Evolutionary conservation across 2,329 filamentous ascomycete species (phyloP).

Genomic region (Rasamsonia emersonii): DNA sequence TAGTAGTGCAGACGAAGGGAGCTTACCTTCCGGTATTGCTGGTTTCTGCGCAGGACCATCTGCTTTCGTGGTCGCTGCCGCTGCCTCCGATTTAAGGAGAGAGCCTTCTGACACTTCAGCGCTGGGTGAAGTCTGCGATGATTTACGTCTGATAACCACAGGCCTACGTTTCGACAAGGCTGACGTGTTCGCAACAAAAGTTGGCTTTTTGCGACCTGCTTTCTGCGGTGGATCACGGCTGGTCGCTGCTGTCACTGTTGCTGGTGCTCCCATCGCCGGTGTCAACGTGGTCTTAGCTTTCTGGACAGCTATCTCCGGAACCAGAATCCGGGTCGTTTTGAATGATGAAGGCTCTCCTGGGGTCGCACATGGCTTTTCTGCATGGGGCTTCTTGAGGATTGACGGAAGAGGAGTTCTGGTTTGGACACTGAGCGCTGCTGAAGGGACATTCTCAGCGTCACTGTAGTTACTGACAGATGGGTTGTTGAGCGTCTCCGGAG

Average conservation of each 20-base stretch:
- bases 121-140: slow-evolving; percentile 23
- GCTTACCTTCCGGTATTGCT: not conserved
- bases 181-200: slow-evolving; percentile 19
- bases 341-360: slow-evolving; percentile 11
- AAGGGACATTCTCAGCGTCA: no score
- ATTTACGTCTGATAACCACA: slow-evolving; percentile 26
- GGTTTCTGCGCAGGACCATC: no score
- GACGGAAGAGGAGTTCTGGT: slow-evolving; percentile 19
- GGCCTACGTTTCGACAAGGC: slow-evolving; percentile 23
- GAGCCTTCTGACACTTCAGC: slow-evolving; percentile 4
- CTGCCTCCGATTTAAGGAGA: not conserved
- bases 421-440: slow-evolving; percentile 4
- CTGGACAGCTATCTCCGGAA: slow-evolving; percentile 17
- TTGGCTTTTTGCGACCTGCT: slow-evolving; percentile 19
- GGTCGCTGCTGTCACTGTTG: not conserved
- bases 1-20: no score
- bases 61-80: not conserved
- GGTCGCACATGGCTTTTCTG: slow-evolving; percentile 14
- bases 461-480: no score
- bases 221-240: slow-evolving; percentile 5
- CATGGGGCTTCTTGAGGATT: slow-evolving; percentile 32
- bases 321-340: slow-evolving; percentile 24
- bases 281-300: slow-evolving; percentile 18
- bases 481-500: no score
- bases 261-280: slow-evolving; percentile 12